Evolutionary conservation across 371 early-diverging fungal genomes (phyloP), one percentile per base, ranked within the genome.

Genomic region (Rhizomucor pusillus): DNA sequence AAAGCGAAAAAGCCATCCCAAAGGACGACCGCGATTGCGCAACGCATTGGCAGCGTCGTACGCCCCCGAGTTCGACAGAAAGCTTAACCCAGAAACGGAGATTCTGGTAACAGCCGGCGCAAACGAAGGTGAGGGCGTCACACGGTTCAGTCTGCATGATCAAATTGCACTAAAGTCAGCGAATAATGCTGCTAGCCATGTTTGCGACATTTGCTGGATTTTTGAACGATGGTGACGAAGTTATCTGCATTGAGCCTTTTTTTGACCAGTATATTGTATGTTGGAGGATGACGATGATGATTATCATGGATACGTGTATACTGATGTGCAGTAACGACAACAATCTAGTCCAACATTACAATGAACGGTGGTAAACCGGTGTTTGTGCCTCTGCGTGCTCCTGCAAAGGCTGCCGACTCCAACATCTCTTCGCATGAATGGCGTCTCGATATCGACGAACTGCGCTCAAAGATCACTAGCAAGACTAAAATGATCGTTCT

Each of bases 31-130:
- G 22, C 72, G 87, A 24, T 69, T 94, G 60, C 84, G 91, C 57
- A 69, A 87, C 63, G 92, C 92, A 11, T 67, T 97, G 34, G 84
- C 92, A 24, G 74, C 75, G 18, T 87, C 86, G 45, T 97, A 93
- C 69, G 62, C 79, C 12, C 75, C 82, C 18, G 73, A 86, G 52
- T 82, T 95, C 41, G 71, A 86, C 18, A 71, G 84, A 14, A 41
- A 67, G 14, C 71, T 95, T 24, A 82, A 95, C 65, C 87, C 92
- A 1, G 82, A 90, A 46, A 80, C 83, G 2, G 90, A 97, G 64
- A 85, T 97, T 59, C 65, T 95, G 29, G 89, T 92, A 4, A 90
- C 95, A 37, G 92, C 93, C 14, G 98, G 98, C 41, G 98, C 94
- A 4, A 93, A 93, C 57, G 95, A 95, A 83, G 95, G 90, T 84